Conservation (phyloP, 768 basidiomycete genomes). For the Leccinum ochraceum region DNA sequence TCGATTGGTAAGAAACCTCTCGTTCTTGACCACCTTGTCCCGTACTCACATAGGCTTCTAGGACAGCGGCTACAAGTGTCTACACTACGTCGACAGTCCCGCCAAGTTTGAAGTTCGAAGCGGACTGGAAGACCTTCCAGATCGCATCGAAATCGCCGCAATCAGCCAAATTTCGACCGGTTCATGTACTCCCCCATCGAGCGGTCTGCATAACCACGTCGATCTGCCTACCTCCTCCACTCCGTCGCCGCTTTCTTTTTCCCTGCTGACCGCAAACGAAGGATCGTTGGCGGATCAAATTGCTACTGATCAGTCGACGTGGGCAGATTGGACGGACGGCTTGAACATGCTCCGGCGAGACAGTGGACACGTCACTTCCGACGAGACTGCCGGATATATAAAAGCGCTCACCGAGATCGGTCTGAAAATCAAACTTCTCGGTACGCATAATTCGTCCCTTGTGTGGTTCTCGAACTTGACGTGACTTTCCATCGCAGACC, state of each 20-base stretch:
- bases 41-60: constrained; percentile 31
- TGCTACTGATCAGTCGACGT: constrained; percentile 73
- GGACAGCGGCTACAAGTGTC: constrained; percentile 76
- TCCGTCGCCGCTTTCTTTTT: constrained; percentile 74
- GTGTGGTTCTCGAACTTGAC: not conserved
- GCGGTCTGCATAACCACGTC: constrained; percentile 58
- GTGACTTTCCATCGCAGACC: constrained; percentile 48
- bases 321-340: constrained; percentile 96
- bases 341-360: constrained; percentile 83
- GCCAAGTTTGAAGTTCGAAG: constrained; percentile 76
- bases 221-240: constrained; percentile 58
- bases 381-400: constrained; percentile 85
- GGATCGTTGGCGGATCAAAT: constrained; percentile 77
- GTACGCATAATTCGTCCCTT: constrained; percentile 41
- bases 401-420: constrained; percentile 89
- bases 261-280: constrained; percentile 67
- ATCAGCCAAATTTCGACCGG: constrained; percentile 81
- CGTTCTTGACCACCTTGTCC: not conserved
- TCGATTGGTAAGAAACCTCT: constrained; percentile 59
- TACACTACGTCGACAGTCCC: constrained; percentile 85
- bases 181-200: constrained; percentile 69
- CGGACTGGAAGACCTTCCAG: constrained; percentile 85
- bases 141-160: constrained; percentile 77
- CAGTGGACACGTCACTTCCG: constrained; percentile 79
- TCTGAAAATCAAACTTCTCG: constrained; percentile 85